Conservation (phyloP, 2,329 filamentous ascomycete genomes). For the Xylariaceae sp. region DNA sequence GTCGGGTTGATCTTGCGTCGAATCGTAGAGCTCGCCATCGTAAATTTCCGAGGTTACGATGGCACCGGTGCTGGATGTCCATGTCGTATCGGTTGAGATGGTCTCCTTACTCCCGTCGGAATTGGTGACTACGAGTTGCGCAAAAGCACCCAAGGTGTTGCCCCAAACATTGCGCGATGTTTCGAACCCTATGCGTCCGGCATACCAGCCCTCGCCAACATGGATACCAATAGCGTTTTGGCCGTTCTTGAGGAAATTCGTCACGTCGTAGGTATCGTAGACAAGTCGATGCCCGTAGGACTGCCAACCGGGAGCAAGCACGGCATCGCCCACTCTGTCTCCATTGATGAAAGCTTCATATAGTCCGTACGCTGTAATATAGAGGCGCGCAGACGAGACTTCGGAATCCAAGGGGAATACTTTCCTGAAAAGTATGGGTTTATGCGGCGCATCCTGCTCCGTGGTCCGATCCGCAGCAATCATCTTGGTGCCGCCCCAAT, state of each 20-base stretch:
- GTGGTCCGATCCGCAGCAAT: slow-evolving; percentile 30
- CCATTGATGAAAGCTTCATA: slow-evolving; percentile 47
- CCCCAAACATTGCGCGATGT: slow-evolving; percentile 30
- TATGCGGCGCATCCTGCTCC: slow-evolving; percentile 28
- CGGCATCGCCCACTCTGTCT: slow-evolving; percentile 34
- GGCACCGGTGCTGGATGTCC: slow-evolving; percentile 26
- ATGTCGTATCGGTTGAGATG: slow-evolving; percentile 31
- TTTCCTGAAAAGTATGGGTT: slow-evolving; percentile 33
- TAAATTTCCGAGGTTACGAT: slow-evolving; percentile 29
- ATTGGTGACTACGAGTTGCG: slow-evolving; percentile 28
- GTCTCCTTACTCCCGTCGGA: slow-evolving; percentile 18
- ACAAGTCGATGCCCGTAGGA: slow-evolving; percentile 45
- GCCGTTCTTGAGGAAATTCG: slow-evolving; percentile 34
- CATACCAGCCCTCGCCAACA: slow-evolving; percentile 50
- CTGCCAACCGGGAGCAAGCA: slow-evolving; percentile 49
- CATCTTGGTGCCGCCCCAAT: slow-evolving; percentile 33
- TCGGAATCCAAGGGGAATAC: slow-evolving; percentile 27
- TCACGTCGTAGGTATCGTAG: slow-evolving; percentile 51
- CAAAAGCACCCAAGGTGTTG: slow-evolving; percentile 30
- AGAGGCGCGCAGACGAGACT: slow-evolving; percentile 38
- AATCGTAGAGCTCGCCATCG: slow-evolving; percentile 33
- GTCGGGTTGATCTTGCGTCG: slow-evolving; percentile 24
- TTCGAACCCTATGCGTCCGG: slow-evolving; percentile 36
- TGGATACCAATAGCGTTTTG: slow-evolving; percentile 41
- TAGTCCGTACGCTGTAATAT: slow-evolving; percentile 43